Evolutionary conservation across 1,284 basidiomycete species (phyloP).

Genomic region (Ustilago hordei): DNA sequence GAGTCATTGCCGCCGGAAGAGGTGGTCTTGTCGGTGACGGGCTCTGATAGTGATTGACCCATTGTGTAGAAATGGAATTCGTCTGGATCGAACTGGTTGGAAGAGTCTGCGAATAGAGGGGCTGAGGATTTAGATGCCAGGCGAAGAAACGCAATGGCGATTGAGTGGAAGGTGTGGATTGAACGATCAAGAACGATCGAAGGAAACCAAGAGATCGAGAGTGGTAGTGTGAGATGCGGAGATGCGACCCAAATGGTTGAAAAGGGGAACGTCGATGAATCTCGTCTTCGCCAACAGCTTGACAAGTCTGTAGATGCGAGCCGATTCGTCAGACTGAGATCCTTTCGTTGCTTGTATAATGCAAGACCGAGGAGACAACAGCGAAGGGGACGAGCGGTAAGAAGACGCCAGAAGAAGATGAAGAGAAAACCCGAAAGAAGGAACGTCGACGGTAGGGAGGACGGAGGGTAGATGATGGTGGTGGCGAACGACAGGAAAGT

Average conservation of each 20-base stretch:
- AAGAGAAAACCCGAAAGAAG: constrained; percentile 8
- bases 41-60: constrained; percentile 72
- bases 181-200: background rate
- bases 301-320: background rate
- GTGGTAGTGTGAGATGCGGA: background rate
- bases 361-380: background rate
- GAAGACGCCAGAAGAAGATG: background rate
- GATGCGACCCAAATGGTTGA: background rate
- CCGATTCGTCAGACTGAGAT: constrained; percentile 1
- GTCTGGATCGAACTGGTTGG: constrained; percentile 7
- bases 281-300: background rate
- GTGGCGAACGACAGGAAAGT: constrained; percentile 1
- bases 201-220: background rate
- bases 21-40: constrained; percentile 84
- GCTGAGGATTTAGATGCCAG: background rate
- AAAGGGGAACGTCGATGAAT: background rate
- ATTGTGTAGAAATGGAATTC: constrained; percentile 41
- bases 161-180: background rate
- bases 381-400: background rate
- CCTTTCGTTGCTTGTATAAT: background rate
- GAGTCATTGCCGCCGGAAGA: constrained; percentile 82
- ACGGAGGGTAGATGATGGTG: constrained; percentile 2
- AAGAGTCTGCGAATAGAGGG: constrained; percentile 10
- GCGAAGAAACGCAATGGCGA: background rate
- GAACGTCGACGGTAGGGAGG: constrained; percentile 7